Conservation (phyloP, 805 yeast species). For the Yarrowia sp. region DNA sequence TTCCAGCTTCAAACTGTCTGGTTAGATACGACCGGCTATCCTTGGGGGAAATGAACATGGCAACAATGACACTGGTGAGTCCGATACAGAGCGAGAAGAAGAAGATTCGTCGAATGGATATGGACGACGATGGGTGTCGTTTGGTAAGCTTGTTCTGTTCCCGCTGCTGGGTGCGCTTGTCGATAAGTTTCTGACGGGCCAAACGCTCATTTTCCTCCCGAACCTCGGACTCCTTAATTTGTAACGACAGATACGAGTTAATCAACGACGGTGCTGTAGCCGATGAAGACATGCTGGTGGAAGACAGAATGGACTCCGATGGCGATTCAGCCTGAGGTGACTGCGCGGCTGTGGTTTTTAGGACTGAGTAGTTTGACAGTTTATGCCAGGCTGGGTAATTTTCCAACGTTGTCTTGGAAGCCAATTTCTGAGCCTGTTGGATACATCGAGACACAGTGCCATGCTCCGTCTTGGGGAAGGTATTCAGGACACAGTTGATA, state of each 20-base stretch:
- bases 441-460: neutral
- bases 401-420: conserved; percentile 4
- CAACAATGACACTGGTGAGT: conserved; percentile 74
- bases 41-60: conserved; percentile 61
- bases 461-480: conserved; percentile 12
- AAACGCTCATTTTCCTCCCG: conserved; percentile 5
- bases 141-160: conserved; percentile 7
- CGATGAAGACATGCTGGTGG: conserved; percentile 1
- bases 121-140: neutral
- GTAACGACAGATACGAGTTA: conserved; percentile 10
- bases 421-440: conserved; percentile 1
- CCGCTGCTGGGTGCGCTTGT: conserved; percentile 6
- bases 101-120: neutral
- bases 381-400: conserved; percentile 19
- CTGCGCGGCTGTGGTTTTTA: conserved; percentile 10
- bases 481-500: conserved; percentile 38
- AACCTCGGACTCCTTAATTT: conserved; percentile 14
- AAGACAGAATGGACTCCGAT: neutral
- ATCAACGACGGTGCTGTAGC: neutral
- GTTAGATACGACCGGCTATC: conserved; percentile 17
- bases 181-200: conserved; percentile 8
- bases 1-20: conserved; percentile 11
- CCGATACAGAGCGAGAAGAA: conserved; percentile 78
- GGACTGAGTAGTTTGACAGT: conserved; percentile 9
- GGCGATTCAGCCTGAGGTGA: conserved; percentile 12